Evolutionary conservation across 2,329 filamentous ascomycete species (phyloP).

Genomic region (Penicillium verrucosum): DNA sequence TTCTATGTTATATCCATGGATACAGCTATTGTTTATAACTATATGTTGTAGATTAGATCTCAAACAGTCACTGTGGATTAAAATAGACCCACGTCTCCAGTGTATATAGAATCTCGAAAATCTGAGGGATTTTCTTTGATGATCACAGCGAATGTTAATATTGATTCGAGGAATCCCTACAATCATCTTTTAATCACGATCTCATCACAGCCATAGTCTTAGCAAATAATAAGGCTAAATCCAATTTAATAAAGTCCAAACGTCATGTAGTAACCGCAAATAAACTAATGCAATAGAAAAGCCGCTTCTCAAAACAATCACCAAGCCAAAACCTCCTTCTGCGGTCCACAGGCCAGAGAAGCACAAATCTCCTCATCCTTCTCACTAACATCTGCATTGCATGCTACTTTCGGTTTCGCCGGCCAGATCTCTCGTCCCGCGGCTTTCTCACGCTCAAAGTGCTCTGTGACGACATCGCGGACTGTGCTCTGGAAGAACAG

Average conservation of each 20-base stretch:
- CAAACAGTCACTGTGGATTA: not conserved
- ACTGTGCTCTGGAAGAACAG: conserved; percentile 56
- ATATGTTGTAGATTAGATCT: too few species aligned
- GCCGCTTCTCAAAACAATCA: conserved; percentile 4
- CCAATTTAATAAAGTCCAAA: not conserved
- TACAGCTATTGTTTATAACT: not conserved
- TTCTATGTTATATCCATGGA: not conserved
- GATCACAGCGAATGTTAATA: not conserved
- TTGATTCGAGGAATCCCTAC: not conserved
- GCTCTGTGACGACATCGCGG: conserved; percentile 49
- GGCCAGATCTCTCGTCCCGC: conserved; percentile 53
- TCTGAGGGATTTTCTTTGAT: too few species aligned
- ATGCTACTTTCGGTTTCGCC: conserved; percentile 33
- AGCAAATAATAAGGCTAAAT: not conserved
- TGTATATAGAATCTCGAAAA: not conserved
- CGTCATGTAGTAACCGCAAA: not conserved
- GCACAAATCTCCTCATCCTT: conserved; percentile 27
- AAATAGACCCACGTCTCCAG: not conserved
- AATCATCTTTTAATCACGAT: not conserved
- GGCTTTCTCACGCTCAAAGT: conserved; percentile 48
- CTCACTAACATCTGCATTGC: conserved; percentile 18
- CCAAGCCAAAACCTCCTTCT: conserved; percentile 26
- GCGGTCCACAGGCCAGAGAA: conserved; percentile 19
- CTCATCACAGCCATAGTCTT: not conserved
- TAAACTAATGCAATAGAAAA: not conserved